A percentile compares a stretch with the other conserved stretches of the same genome.
Evolutionary conservation across 2,329 filamentous ascomycete species (phyloP).

Genomic region (Nigrospora osmanthi): DNA sequence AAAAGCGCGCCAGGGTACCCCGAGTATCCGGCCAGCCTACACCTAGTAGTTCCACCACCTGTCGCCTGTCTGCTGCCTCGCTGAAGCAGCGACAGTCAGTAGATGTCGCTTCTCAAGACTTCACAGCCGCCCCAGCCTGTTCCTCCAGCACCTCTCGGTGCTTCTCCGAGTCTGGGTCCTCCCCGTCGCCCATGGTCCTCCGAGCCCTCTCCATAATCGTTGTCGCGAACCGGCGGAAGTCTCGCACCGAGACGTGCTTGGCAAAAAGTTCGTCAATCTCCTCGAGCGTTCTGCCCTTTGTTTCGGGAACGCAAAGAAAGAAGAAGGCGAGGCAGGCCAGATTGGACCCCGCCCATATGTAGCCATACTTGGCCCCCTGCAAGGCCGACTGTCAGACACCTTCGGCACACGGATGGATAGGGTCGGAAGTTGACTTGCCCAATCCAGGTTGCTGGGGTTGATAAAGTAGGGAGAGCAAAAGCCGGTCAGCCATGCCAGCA

Average conservation of each 20-base stretch:
- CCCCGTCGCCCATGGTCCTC: background rate
- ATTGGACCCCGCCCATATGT: slow-evolving; percentile 29
- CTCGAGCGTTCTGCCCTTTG: slow-evolving; percentile 18
- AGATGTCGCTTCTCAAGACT: too few relatives aligned
- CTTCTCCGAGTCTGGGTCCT: too few relatives aligned
- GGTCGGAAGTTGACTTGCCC: slow-evolving; percentile 10
- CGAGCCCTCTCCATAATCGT: slow-evolving; percentile 14
- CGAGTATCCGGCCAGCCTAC: too few relatives aligned
- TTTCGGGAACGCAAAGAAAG: slow-evolving; percentile 18
- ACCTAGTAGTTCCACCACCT: too few relatives aligned
- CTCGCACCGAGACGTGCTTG: slow-evolving; percentile 16
- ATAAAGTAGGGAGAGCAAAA: slow-evolving; percentile 23
- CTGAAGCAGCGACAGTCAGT: too few relatives aligned
- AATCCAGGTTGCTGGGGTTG: slow-evolving; percentile 19
- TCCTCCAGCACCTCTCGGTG: too few relatives aligned
- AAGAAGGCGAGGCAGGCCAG: slow-evolving; percentile 19
- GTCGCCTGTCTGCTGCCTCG: too few relatives aligned
- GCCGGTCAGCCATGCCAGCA: slow-evolving; percentile 30
- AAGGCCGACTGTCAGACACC: too few relatives aligned
- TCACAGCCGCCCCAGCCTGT: too few relatives aligned
- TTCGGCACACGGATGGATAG: too few relatives aligned
- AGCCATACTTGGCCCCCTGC: slow-evolving; percentile 33
- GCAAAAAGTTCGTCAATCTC: slow-evolving; percentile 21
- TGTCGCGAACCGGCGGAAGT: slow-evolving; percentile 17
- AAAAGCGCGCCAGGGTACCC: too few relatives aligned